phyloP scores from a whole-genome alignment of 2,329 filamentous ascomycete species.

The Chaetomiaceae sp. region DNA sequence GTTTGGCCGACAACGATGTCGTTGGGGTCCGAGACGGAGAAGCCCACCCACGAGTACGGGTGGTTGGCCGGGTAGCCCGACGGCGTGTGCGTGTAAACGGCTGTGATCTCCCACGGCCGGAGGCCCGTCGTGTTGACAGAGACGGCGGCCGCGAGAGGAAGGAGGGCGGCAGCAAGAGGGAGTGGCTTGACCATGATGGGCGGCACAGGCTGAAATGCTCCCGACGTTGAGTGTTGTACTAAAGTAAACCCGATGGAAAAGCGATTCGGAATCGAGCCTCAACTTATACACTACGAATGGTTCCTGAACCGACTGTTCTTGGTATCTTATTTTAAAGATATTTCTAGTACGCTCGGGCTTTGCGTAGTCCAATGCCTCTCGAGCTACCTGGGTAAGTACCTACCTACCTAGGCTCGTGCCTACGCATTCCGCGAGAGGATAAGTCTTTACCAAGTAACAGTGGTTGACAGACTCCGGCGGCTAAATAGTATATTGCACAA shows the following conservation, averaged over 20 bases:
- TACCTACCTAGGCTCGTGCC: too few relatives aligned
- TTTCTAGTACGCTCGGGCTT: too few relatives aligned
- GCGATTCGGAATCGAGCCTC: too few relatives aligned
- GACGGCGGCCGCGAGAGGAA: background rate
- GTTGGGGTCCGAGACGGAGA: constrained; percentile 26
- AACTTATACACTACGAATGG: too few relatives aligned
- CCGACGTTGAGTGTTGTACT: too few relatives aligned
- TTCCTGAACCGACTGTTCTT: too few relatives aligned
- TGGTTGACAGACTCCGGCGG: background rate
- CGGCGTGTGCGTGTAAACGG: constrained; percentile 22
- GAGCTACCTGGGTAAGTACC: too few relatives aligned
- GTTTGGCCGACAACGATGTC: constrained; percentile 18
- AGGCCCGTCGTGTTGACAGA: background rate
- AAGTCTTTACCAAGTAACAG: background rate
- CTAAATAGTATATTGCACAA: background rate
- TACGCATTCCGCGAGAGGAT: too few relatives aligned
- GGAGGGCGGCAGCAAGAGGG: background rate
- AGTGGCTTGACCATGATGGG: background rate
- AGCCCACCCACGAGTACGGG: constrained; percentile 18
- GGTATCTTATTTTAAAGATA: too few relatives aligned
- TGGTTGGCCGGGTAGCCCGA: constrained; percentile 24
- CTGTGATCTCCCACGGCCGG: constrained; percentile 24
- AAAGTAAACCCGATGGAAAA: too few relatives aligned
- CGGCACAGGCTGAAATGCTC: too few relatives aligned
- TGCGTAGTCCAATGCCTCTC: too few relatives aligned